Percentiles rank a stretch among this genome's conserved stretches.
Evolutionary conservation across 805 yeast genomes (phyloP).

Genomic region (Teunomyces kruisii): DNA sequence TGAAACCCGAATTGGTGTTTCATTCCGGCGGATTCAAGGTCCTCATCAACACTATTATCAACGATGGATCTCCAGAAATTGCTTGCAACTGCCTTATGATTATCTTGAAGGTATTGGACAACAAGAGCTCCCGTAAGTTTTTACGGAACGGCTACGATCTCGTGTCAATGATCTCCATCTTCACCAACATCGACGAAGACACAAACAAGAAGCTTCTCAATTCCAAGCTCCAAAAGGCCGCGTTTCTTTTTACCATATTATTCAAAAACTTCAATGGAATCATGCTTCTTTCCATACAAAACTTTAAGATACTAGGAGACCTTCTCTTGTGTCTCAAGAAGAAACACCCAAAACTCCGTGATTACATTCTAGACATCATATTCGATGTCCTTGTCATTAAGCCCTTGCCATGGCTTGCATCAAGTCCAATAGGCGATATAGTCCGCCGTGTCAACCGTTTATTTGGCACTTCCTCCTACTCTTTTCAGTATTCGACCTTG

Average conservation of each 20-base stretch:
- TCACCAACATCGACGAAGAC: constrained; percentile 43
- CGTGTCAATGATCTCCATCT: constrained; percentile 62
- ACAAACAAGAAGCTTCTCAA: constrained; percentile 18
- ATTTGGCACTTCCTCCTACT: neutral
- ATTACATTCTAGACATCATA: constrained; percentile 67
- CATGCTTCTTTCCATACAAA: constrained; percentile 57
- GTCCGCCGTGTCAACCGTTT: constrained; percentile 8
- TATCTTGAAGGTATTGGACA: constrained; percentile 56
- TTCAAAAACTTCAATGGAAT: constrained; percentile 79
- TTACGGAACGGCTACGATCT: constrained; percentile 64
- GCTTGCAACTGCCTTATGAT: constrained; percentile 37
- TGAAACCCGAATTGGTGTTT: constrained; percentile 44
- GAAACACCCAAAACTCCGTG: constrained; percentile 56
- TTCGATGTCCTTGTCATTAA: constrained; percentile 64
- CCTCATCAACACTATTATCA: constrained; percentile 37
- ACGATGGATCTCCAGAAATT: constrained; percentile 17
- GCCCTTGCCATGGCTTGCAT: constrained; percentile 52
- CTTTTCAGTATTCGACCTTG: constrained; percentile 14
- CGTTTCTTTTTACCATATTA: constrained; percentile 57
- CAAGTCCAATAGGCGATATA: constrained; percentile 20
- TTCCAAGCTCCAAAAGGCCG: constrained; percentile 58
- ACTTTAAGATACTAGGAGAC: constrained; percentile 54
- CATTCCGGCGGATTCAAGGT: constrained; percentile 56
- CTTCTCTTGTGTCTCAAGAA: constrained; percentile 62
- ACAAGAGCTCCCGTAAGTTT: constrained; percentile 50